A percentile compares a stretch with the other conserved stretches of the same genome.
These are phyloP conservation scores for Leccinum pachyderme DNA, from an alignment of 1,284 basidiomycete genomes.

Conservation along the genomic window DNA sequence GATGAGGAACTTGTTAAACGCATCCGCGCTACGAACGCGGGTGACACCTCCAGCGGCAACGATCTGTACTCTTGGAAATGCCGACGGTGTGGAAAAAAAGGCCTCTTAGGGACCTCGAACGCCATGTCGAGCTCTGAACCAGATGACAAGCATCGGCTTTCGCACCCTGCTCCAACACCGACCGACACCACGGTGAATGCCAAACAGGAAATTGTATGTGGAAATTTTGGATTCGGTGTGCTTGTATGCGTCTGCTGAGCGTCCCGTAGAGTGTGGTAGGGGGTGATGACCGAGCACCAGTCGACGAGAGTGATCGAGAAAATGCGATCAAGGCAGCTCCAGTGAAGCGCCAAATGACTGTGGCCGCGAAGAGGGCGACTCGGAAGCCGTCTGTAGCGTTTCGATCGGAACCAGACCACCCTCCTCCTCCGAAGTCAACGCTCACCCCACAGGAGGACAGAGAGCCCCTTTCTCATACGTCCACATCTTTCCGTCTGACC, in stretches of 20 bases:
- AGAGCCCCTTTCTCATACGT: background rate
- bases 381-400: background rate
- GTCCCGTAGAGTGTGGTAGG: conserved; percentile 2
- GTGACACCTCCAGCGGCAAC: conserved; percentile 14
- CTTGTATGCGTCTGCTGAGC: conserved; percentile 9
- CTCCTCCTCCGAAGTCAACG: background rate
- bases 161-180: background rate
- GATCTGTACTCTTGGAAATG: conserved; percentile 23
- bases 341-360: background rate
- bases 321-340: background rate
- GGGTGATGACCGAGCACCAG: background rate
- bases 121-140: conserved; percentile 7
- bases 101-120: conserved; percentile 1
- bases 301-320: background rate
- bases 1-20: conserved; percentile 24
- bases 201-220: conserved; percentile 14
- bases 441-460: background rate
- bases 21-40: conserved; percentile 19
- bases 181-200: background rate
- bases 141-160: background rate
- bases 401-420: background rate
- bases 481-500: background rate
- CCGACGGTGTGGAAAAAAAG: conserved; percentile 27
- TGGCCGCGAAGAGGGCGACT: conserved; percentile 2
- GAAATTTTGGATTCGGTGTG: background rate